phyloP scores from a whole-genome alignment of 2,329 filamentous ascomycete species.

The Alternaria gaisen region DNA sequence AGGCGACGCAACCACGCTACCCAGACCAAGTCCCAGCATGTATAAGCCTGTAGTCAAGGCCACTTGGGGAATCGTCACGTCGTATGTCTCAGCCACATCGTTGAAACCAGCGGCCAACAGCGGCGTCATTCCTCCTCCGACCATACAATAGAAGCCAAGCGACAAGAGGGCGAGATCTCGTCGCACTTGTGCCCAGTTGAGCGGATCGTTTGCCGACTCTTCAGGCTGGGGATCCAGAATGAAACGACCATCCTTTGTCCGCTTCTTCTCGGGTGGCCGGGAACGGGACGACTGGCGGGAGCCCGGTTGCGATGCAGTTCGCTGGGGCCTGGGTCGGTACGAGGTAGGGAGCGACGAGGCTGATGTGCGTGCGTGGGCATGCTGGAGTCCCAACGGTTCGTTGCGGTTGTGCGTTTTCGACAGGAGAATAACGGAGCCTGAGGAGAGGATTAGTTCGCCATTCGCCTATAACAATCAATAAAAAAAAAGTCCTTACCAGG shows the following conservation, averaged over 20 bases:
- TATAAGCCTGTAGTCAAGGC: slow-evolving; percentile 90
- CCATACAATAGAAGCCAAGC: slow-evolving; percentile 89
- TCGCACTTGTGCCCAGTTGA: slow-evolving; percentile 89
- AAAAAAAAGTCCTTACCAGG: slow-evolving; percentile 67
- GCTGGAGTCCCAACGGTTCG: slow-evolving; percentile 67
- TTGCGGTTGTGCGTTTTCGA: slow-evolving; percentile 65
- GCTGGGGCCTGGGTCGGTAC: slow-evolving; percentile 31
- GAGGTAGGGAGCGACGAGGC: slow-evolving; percentile 60
- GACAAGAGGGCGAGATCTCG: slow-evolving; percentile 82
- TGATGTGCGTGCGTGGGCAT: slow-evolving; percentile 69
- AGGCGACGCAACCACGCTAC: slow-evolving; percentile 83
- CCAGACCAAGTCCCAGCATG: slow-evolving; percentile 91
- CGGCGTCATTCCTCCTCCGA: slow-evolving; percentile 92
- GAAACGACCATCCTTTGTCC: slow-evolving; percentile 80
- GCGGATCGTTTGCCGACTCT: slow-evolving; percentile 85
- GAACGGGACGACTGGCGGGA: slow-evolving; percentile 37
- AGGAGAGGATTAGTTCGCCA: neutral
- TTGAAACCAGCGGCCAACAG: slow-evolving; percentile 89
- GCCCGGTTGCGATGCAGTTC: slow-evolving; percentile 20
- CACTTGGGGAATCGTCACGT: slow-evolving; percentile 74
- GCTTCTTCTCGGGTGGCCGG: slow-evolving; percentile 67
- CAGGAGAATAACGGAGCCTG: slow-evolving; percentile 69
- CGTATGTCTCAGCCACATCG: slow-evolving; percentile 73
- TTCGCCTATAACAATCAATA: neutral
- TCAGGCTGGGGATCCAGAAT: slow-evolving; percentile 93